Evolutionary conservation across 192 early-diverging fungal genomes (phyloP), one percentile per base, ranked within the genome.

Genomic region (Coemansia javaensis): DNA sequence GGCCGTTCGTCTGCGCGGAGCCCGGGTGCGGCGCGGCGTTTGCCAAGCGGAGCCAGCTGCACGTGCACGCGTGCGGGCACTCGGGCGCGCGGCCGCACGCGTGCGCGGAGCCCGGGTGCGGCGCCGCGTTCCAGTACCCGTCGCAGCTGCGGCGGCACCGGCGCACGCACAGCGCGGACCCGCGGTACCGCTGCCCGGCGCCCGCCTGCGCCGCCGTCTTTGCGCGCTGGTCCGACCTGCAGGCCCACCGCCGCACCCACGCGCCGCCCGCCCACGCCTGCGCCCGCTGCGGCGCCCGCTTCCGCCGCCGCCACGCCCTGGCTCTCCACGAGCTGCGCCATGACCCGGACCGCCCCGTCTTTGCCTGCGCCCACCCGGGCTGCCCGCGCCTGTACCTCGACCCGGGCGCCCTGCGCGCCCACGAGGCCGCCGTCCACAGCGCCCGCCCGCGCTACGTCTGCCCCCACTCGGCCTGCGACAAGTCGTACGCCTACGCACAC

Each of bases 31-130:
- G 15, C 27, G 0, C 16, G 40, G 37, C 32, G 63, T 12, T 80
- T 80, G 54, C 71, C 25, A 80, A 80, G 33, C 56, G 64, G 12
- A 47, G 20, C 25, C 75, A 77, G 39, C 64, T 80, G 22, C 50
- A 59, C 35, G 46, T 50, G 18, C 79, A 81, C 38, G 18, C 44
- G 40, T 56, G 58, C 37, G 20, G 31, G 15, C 79, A 80, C 40
- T 68, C 70, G 0, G 72, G 58, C 11, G 47, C 52, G 12, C 30
- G 49, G 14, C 75, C 79, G 10, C 48, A 80, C 33, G 18, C 12
- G 16, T 80, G 78, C 47, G 54, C 47, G 11, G 17, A 46, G 6
- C 28, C 34, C 0, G 63, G 47, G 8, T 77, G 75, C 28, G 17
- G 5, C 14, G n/a, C 21, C 15, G 41, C 55, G 7, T 80, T 77